Evolutionary conservation across 2,329 filamentous ascomycete genomes (phyloP).

Genomic region (Trematosphaeria pertusa): DNA sequence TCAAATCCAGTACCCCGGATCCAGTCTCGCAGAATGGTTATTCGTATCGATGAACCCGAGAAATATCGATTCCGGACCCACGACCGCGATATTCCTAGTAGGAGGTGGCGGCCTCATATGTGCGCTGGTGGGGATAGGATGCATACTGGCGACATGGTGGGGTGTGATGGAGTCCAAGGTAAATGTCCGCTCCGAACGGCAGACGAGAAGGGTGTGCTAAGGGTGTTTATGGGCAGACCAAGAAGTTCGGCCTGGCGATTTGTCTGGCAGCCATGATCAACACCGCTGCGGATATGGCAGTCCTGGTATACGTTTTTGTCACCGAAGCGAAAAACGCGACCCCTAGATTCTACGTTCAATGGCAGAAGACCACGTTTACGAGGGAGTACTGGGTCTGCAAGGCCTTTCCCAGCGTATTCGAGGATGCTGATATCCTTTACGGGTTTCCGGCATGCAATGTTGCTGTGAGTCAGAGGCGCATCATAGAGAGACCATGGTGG

Average conservation of each 20-base stretch:
- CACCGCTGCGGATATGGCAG: conserved; percentile 2
- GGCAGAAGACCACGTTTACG: conserved; percentile 12
- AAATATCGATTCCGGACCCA: conserved; percentile 16
- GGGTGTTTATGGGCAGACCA: conserved; percentile 6
- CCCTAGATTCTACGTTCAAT: conserved; percentile 7
- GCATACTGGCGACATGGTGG: conserved; percentile 10
- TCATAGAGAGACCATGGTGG: neutral
- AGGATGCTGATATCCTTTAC: conserved; percentile 8
- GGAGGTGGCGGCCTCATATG: conserved; percentile 3
- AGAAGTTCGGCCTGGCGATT: conserved; percentile 5
- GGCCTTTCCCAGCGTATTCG: conserved; percentile 15
- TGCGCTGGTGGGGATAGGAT: conserved; percentile 4
- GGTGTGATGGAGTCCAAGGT: conserved; percentile 3
- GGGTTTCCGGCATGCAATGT: conserved; percentile 16
- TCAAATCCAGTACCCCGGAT: conserved; percentile 16
- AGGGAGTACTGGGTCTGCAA: conserved; percentile 21
- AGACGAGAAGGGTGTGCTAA: neutral
- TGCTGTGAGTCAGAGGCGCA: conserved; percentile 12
- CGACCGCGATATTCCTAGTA: conserved; percentile 7
- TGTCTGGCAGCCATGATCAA: conserved; percentile 9
- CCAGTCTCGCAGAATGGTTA: conserved; percentile 19
- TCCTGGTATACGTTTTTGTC: conserved; percentile 15
- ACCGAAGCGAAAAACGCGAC: conserved; percentile 8
- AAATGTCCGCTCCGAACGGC: neutral
- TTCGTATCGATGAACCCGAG: conserved; percentile 16